A percentile compares a stretch with the other conserved stretches of the same genome.
These are phyloP conservation scores for Fusarium denticulatum DNA, from an alignment of 2,329 filamentous ascomycete species.

Conservation along the genomic window DNA sequence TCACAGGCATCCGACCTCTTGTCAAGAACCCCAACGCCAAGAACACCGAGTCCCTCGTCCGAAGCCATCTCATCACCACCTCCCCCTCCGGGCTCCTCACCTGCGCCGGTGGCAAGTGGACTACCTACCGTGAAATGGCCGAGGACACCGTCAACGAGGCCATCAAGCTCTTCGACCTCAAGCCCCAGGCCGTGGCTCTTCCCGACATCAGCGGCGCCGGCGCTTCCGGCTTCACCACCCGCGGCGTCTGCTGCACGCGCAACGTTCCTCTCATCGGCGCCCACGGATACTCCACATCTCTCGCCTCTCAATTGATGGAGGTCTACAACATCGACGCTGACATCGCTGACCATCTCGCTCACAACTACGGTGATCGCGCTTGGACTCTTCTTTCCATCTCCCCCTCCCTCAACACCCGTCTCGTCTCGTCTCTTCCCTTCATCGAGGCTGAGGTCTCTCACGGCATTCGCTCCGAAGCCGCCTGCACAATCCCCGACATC, in stretches of 20 bases:
- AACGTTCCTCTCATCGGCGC: constrained; percentile 78
- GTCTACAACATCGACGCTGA: constrained; percentile 52
- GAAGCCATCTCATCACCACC: constrained; percentile 81
- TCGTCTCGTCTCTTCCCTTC: constrained; percentile 75
- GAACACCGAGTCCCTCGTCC: constrained; percentile 84
- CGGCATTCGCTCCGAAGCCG: constrained; percentile 76
- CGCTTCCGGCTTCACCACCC: constrained; percentile 58
- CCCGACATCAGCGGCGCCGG: constrained; percentile 75
- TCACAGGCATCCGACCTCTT: constrained; percentile 73
- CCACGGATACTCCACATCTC: constrained; percentile 68
- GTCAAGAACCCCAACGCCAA: constrained; percentile 83
- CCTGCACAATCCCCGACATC: constrained; percentile 76
- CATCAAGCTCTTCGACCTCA: constrained; percentile 71
- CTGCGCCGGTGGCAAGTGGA: constrained; percentile 88
- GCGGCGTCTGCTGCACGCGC: constrained; percentile 80
- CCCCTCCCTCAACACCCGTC: constrained; percentile 64
- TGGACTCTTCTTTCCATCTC: constrained; percentile 74
- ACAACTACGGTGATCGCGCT: constrained; percentile 65
- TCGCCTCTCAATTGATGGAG: constrained; percentile 49
- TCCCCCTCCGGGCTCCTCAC: constrained; percentile 81
- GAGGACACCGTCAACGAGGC: constrained; percentile 86
- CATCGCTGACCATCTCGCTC: constrained; percentile 54
- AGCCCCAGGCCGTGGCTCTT: constrained; percentile 60
- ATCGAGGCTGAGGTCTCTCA: constrained; percentile 79
- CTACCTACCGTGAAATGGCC: constrained; percentile 88